Conservation (phyloP, 2,329 filamentous ascomycete genomes). For the Aspergillus sp. region DNA sequence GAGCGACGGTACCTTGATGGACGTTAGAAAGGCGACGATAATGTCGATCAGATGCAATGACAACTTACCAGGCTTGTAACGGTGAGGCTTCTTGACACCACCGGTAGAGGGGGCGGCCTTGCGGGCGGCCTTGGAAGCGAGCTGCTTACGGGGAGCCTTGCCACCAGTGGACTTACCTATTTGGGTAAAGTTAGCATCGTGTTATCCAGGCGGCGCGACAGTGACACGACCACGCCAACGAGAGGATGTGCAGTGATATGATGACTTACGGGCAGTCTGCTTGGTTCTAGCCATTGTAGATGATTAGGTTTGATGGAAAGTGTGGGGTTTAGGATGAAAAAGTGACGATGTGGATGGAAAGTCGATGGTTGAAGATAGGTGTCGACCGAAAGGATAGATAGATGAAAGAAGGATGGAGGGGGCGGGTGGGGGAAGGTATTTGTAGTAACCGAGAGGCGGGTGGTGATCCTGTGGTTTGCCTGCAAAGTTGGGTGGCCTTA, state of each 20-base stretch:
- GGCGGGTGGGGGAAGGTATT: conserved; percentile 44
- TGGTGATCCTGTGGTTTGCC: conserved; percentile 36
- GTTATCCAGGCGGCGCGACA: conserved; percentile 21
- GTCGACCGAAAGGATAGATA: conserved; percentile 25
- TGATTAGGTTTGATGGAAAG: conserved; percentile 31
- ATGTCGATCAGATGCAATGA: background rate
- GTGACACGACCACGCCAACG: conserved; percentile 16
- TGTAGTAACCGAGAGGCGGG: conserved; percentile 36
- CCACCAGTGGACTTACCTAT: conserved; percentile 73
- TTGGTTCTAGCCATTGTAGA: conserved; percentile 52
- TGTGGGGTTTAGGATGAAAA: conserved; percentile 29
- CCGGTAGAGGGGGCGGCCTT: conserved; percentile 97
- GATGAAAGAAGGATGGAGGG: conserved; percentile 38
- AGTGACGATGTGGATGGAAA: conserved; percentile 28
- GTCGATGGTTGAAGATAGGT: conserved; percentile 26
- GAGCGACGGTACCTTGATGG: conserved; percentile 74
- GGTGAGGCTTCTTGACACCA: conserved; percentile 94
- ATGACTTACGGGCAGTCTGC: conserved; percentile 53
- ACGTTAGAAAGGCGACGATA: conserved; percentile 24
- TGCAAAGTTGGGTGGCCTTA: conserved; percentile 26
- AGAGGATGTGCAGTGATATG: conserved; percentile 22
- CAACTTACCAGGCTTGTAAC: conserved; percentile 73
- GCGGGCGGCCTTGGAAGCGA: conserved; percentile 97
- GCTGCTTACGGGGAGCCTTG: conserved; percentile 85
- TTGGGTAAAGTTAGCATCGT: conserved; percentile 26